Evolutionary conservation across 306 rosid species (phyloP).

Genomic region (Quercus gilva): DNA sequence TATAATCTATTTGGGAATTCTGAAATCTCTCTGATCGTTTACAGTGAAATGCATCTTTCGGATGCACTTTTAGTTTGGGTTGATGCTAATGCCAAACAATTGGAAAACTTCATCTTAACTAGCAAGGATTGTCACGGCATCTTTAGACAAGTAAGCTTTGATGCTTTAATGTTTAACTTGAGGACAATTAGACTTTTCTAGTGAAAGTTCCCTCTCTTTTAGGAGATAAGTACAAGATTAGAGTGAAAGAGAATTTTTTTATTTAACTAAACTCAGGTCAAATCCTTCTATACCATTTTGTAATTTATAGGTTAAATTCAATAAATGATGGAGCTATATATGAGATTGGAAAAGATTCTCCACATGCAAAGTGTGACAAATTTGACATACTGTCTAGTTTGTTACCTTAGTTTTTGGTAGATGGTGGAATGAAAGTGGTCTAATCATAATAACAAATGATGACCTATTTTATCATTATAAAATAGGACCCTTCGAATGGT

Average conservation of each 20-base stretch:
- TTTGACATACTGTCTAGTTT: too few relatives aligned
- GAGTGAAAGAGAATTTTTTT: neutral
- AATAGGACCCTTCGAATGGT: too few relatives aligned
- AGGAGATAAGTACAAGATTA: neutral
- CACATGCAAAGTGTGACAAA: too few relatives aligned
- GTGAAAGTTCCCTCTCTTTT: neutral
- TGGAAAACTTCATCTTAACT: conserved; percentile 34
- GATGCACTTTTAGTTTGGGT: conserved; percentile 70
- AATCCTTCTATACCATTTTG: neutral
- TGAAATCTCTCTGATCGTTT: conserved; percentile 33
- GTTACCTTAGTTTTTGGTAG: too few relatives aligned
- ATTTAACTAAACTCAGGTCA: neutral
- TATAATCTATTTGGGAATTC: conserved; percentile 1
- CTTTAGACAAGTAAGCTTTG: conserved; percentile 54
- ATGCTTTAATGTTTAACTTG: conserved; percentile 16
- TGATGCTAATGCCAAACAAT: conserved; percentile 35
- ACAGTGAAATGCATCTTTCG: conserved; percentile 74
- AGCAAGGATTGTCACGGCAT: conserved; percentile 35
- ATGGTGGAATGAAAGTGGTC: too few relatives aligned
- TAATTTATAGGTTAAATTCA: too few relatives aligned
- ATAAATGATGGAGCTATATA: too few relatives aligned
- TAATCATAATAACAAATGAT: too few relatives aligned
- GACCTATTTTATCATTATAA: too few relatives aligned
- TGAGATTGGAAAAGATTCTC: too few relatives aligned
- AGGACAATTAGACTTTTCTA: conserved; percentile 9